Base-by-base conservation (phyloP, 2,329 filamentous ascomycete genomes). In the Cercospora zeina region DNA sequence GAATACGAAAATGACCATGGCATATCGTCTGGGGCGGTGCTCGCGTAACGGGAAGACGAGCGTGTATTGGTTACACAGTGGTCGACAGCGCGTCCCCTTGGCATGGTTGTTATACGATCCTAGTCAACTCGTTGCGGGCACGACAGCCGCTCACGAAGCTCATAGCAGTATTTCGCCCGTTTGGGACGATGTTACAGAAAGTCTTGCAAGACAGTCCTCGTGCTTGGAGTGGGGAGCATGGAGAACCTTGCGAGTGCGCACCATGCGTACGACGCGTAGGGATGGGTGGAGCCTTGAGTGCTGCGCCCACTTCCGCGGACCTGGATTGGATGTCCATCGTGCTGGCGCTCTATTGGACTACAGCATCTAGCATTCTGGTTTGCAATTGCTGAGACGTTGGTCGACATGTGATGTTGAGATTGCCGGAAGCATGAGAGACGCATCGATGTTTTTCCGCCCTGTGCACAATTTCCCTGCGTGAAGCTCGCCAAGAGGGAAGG, bases 31-130 rank as follows among this genome's bases (percentile, higher is more conserved):
- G n/a, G 42, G 19, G 13, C 27, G 42, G 21, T 49, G 6, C 42
- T 49, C 5, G 42, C 21, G 42, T 13, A 14, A 49, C 7, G 24
- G 42, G 21, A 30, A 49, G 24, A 49, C 21, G 21, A 49, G 21
- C 42, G 42, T 27, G 42, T 27, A 27, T 27, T 49, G 42, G 42
- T 49, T 27, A 21, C 14, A 13, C n/a, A n/a, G n/a, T 27, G 24
- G 11, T 21, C n/a, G 8, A 21, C 42, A 49, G 27, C 19, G 42
- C 42, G 42, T 9, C 13, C 42, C 19, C 42, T 49, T 49, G 42
- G 42, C 42, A 49, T 49, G 21, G 42, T 49, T 49, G 42, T 49
- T 49, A n/a, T 49, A 27, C 11, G 42, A 49, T 49, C 42, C 42
- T 27, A 14, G 42, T 49, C 24, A 21, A 27, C 14, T 14, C 21